phyloP scores from a whole-genome alignment of 1,284 basidiomycete genomes.

The Fomitiporia mediterranea region DNA sequence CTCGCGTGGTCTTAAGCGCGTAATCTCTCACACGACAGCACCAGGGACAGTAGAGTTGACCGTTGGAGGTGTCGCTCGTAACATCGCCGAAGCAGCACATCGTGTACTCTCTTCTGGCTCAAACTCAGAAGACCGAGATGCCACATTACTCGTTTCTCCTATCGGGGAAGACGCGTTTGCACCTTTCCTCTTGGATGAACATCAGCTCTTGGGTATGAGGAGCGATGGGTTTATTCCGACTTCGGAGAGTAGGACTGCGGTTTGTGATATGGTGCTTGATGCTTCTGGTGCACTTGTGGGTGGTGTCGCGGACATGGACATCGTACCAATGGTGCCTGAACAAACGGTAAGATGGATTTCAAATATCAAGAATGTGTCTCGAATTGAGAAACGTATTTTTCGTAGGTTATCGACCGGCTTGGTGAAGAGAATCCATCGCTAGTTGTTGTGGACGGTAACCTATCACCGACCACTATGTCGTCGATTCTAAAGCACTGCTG shows the following conservation, averaged over 20 bases:
- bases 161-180: slow-evolving; percentile 71
- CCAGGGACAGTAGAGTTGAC: slow-evolving; percentile 75
- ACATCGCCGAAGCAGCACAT: slow-evolving; percentile 87
- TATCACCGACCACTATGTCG: slow-evolving; percentile 37
- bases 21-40: slow-evolving; percentile 60
- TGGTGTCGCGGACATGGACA: slow-evolving; percentile 91
- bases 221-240: slow-evolving; percentile 67
- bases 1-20: slow-evolving; percentile 29
- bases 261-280: slow-evolving; percentile 85
- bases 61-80: slow-evolving; percentile 90
- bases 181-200: slow-evolving; percentile 54
- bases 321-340: slow-evolving; percentile 50
- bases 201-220: slow-evolving; percentile 64
- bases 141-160: slow-evolving; percentile 55
- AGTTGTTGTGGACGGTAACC: slow-evolving; percentile 82
- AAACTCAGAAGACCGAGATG: slow-evolving; percentile 28
- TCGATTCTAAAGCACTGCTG: slow-evolving; percentile 6
- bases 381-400: slow-evolving; percentile 40
- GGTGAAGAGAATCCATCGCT: slow-evolving; percentile 42
- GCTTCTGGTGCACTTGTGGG: slow-evolving; percentile 65
- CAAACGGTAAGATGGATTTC: background rate
- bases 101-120: slow-evolving; percentile 45
- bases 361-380: background rate
- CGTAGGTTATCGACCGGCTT: slow-evolving; percentile 25
- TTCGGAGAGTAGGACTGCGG: slow-evolving; percentile 52